These are phyloP conservation scores for Veloporphyrellus conicus DNA, from an alignment of 1,284 basidiomycete species.

Conservation along the genomic window DNA sequence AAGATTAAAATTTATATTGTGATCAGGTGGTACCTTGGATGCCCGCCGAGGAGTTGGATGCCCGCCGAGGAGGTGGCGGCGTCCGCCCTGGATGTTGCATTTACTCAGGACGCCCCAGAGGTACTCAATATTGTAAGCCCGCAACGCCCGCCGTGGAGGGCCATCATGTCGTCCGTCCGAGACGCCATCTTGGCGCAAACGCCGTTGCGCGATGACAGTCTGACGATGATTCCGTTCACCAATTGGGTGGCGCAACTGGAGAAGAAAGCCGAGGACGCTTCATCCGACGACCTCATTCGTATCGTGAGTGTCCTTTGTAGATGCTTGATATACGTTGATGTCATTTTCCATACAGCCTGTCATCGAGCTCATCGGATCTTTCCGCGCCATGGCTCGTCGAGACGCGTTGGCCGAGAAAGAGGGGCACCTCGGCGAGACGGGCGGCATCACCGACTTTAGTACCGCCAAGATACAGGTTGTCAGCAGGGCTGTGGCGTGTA, in stretches of 20 bases:
- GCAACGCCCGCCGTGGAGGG: slow-evolving; percentile 11
- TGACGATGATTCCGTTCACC: slow-evolving; percentile 13
- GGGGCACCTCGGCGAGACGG: slow-evolving; percentile 4
- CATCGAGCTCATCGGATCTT: slow-evolving; percentile 24
- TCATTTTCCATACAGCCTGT: slow-evolving; percentile 16
- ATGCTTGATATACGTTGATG: background rate
- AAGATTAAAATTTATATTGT: too few species aligned
- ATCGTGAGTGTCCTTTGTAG: slow-evolving; percentile 11
- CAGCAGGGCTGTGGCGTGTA: slow-evolving; percentile 12
- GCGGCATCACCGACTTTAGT: slow-evolving; percentile 8
- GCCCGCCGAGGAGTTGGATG: too few species aligned
- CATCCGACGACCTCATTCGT: slow-evolving; percentile 6
- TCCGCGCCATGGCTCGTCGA: slow-evolving; percentile 6
- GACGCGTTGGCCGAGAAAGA: background rate
- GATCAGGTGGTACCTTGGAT: slow-evolving; percentile 25
- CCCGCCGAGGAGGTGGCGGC: slow-evolving; percentile 19
- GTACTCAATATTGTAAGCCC: slow-evolving; percentile 26
- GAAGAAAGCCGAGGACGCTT: slow-evolving; percentile 4
- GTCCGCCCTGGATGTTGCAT: slow-evolving; percentile 17
- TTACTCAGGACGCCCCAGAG: slow-evolving; percentile 10
- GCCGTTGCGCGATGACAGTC: background rate
- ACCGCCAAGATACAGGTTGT: slow-evolving; percentile 8
- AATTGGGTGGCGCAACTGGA: slow-evolving; percentile 23
- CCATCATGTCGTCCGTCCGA: slow-evolving; percentile 15
- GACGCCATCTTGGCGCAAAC: slow-evolving; percentile 10